Conservation (phyloP, 306 rosid genomes). For the Gastrolobium bilobum region DNA sequence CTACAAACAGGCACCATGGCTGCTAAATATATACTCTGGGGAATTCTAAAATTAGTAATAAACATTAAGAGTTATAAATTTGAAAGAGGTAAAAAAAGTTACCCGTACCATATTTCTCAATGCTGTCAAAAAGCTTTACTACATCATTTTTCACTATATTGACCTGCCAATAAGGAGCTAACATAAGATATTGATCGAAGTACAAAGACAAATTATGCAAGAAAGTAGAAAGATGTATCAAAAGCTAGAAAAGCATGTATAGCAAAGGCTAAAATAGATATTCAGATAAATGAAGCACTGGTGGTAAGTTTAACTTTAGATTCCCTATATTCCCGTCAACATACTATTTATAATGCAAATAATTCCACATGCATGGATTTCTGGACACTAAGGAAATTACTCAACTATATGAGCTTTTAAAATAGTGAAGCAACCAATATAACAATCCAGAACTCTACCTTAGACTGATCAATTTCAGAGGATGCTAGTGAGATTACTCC, state of each 20-base stretch:
- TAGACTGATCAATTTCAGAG: slow-evolving; percentile 78
- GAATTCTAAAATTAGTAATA: slow-evolving; percentile 12
- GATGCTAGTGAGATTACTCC: slow-evolving; percentile 89
- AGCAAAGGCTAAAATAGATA: slow-evolving; percentile 6
- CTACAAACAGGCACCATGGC: slow-evolving; percentile 35
- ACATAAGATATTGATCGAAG: slow-evolving; percentile 46
- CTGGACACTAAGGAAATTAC: slow-evolving; percentile 14
- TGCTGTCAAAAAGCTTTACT: slow-evolving; percentile 91
- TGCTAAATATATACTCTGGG: slow-evolving; percentile 5
- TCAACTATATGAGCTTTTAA: slow-evolving; percentile 8
- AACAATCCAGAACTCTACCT: slow-evolving; percentile 64
- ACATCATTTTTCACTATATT: slow-evolving; percentile 79
- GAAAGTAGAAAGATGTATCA: slow-evolving; percentile 25
- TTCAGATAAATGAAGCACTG: slow-evolving; percentile 19
- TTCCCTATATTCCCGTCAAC: slow-evolving; percentile 8
- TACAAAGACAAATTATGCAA: neutral
- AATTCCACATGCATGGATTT: slow-evolving; percentile 20
- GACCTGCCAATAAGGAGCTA: slow-evolving; percentile 65
- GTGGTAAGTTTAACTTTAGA: slow-evolving; percentile 21
- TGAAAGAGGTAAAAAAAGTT: slow-evolving; percentile 39
- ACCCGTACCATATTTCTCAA: slow-evolving; percentile 94
- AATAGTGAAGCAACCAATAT: slow-evolving; percentile 29
- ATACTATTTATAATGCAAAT: neutral
- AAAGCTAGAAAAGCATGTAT: slow-evolving; percentile 13
- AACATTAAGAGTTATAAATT: slow-evolving; percentile 24